Base-by-base conservation (phyloP, 805 yeast genomes). In the Schwanniomyces polymorphus region DNA sequence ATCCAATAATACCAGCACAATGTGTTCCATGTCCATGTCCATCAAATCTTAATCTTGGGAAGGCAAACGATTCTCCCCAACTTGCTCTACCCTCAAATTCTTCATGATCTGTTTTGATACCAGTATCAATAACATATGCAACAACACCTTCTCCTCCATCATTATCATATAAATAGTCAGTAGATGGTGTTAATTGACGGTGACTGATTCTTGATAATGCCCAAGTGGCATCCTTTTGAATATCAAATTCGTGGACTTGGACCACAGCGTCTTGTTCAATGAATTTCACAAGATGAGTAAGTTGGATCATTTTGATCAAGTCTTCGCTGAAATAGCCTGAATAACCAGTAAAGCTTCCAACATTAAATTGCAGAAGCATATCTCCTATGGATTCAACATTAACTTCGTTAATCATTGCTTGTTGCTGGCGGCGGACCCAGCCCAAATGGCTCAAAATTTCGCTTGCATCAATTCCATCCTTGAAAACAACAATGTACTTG, bases 11-110 rank as follows among this genome's bases (percentile, higher is more conserved):
- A 3, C 97, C 97, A 0, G 97, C 96, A 41, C 91, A 95, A 65
- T 91, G 97, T 1, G 97, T 89, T 0, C 97, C 97, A 63, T 91
- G 97, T 0, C 97, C 97, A 55, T 85, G 84, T 8, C 68, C 68
- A 61, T 91, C 97, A 14, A 60, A 46, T 47, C 64, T 57, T n/a
- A 68, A 45, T 35, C 62, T 58, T 8, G 74, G 74, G 58, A 67
- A 64, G 4, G 74, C 63, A 43, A 66, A 53, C 2, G 72, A 65
- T n/a, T 58, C 63, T 2, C 90, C 91, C 59, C 73, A 68, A 5
- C 53, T 54, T 14, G 85, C 87, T 45, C 91, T 68, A 2, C 82
- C 84, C 55, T 78, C 84, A 58, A 87, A 75, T 37, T 84, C 86
- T n/a, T 79, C 80, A 58, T 83, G 85, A 6, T 72, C 74, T 10